Evolutionary conservation across 2,329 filamentous ascomycete species (phyloP), one percentile per base, ranked within the genome.

Genomic region (Malbranchea cinnamomea): DNA sequence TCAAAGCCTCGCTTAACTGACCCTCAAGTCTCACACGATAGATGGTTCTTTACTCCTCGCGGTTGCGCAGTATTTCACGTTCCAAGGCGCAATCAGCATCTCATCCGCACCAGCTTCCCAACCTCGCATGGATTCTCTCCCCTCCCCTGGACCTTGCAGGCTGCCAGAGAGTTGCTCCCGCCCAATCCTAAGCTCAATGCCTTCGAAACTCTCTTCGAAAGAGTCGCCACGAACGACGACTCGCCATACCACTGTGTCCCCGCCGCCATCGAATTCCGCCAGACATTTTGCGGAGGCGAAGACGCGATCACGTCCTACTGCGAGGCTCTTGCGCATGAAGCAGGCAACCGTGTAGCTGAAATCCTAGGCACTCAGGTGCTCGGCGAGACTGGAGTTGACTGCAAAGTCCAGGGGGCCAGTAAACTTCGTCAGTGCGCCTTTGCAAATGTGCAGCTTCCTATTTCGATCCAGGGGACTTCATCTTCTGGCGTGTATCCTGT

Each of bases 11-110:
- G 5, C 1, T 11, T 21, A 9, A 16, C 9, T 14, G 7, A 14
- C 26, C 2, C 8, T 7, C 6, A 25, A 30, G 30, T 34, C 21
- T 40, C 33, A 31, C 38, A 11, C 17, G 12, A 13, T 9, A 68
- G 66, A 60, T 95, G 87, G 87, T 71, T 94, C 5, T 75, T 72
- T 46, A 70, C 72, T 1, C 87, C 85, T 1, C 73, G 85, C 18
- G 78, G 76, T 10, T 84, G 78, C 48, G 83, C 83, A 2, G 60
- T 89, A 3, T 70, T 94, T 40, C 78, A 91, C 53, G 79, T 89
- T 1, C 79, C 84, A 0, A 36, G 62, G 11, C 67, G 77, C 13
- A 84, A 91, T 51, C 87, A 94, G 50, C 57, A 62, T 28, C 53
- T 91, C 24, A 71, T 94, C 23, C 68, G 73, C 9, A 74, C 74